Base-by-base conservation (phyloP, 805 yeast genomes). In the Blastobotrys peoriensis region DNA sequence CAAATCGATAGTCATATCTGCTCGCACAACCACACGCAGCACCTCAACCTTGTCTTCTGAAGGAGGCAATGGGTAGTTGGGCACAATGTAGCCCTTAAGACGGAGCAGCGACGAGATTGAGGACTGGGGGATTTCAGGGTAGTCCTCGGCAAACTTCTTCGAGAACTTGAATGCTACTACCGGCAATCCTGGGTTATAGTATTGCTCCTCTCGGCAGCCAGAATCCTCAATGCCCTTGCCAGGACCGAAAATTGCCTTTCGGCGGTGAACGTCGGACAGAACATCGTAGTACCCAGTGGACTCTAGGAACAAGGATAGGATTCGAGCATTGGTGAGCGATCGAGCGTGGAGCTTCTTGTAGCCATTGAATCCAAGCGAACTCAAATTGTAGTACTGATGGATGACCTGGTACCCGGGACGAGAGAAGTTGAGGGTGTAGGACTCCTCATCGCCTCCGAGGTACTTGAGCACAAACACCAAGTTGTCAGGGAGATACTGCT, bases 331-430 rank as follows among this genome's bases (percentile, higher is more conserved):
- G 50, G 74, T 70, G 47, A 87, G 58, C 36, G 89, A 78, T 49
- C 71, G 71, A 47, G 71, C 71, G 60, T 83, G 88, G 33, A 78
- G 67, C 41, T 73, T 69, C 51, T 70, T 62, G 68, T 74, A 88
- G n/a, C 97, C 97, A 27, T 73, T 72, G 48, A 62, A 65, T 5
- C 96, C 97, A 28, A 79, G 68, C 34, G 77, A 69, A 54, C 88
- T 66, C 55, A 88, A 79, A 63, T 84, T 83, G 71, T 68, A 87
- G 70, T 88, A 89, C 66, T 88, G 96, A 59, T 83, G 87, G 50
- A 88, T 71, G 25, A 89, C 89, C 47, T 89, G 95, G 75, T 78
- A 85, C 1, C 96, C 96, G 5, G 97, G 93, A 61, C 96, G 79
- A 5, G 95, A 85, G 65, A 88, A 88, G 68, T 88, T 88, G 62